A percentile compares a stretch with the other conserved stretches of the same genome.
phyloP scores from a whole-genome alignment of 2,329 filamentous ascomycete species.

The Penicillium sp. region DNA sequence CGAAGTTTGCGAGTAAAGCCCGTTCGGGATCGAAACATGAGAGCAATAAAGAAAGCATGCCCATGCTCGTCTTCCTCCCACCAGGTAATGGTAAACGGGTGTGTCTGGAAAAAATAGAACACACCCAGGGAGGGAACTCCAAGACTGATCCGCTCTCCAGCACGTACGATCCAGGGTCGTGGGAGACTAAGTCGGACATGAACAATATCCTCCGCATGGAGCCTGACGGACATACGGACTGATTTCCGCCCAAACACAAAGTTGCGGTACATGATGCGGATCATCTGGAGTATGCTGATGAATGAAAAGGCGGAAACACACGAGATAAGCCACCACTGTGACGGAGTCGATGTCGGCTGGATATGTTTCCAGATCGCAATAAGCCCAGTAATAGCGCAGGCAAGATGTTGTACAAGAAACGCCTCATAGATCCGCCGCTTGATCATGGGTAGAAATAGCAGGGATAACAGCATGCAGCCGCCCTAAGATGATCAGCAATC shows the following conservation, averaged over 20 bases:
- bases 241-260: slow-evolving; percentile 17
- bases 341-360: background rate
- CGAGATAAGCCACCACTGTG: background rate
- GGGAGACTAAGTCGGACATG: slow-evolving; percentile 18
- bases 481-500: no score
- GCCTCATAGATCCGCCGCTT: slow-evolving; percentile 15
- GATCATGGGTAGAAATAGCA: slow-evolving; percentile 10
- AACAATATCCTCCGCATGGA: slow-evolving; percentile 1
- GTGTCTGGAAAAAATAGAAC: slow-evolving; percentile 30
- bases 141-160: slow-evolving; percentile 29
- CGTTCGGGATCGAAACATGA: slow-evolving; percentile 30
- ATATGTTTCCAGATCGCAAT: slow-evolving; percentile 16
- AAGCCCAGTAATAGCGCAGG: slow-evolving; percentile 9
- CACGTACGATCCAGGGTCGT: slow-evolving; percentile 23
- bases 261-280: slow-evolving; percentile 22
- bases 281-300: slow-evolving; percentile 7
- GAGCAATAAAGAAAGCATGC: slow-evolving; percentile 22
- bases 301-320: slow-evolving; percentile 9
- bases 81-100: slow-evolving; percentile 36
- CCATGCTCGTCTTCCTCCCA: slow-evolving; percentile 26
- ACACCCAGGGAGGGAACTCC: slow-evolving; percentile 25
- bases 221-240: slow-evolving; percentile 1
- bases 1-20: slow-evolving; percentile 28
- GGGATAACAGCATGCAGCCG: slow-evolving; percentile 14
- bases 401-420: slow-evolving; percentile 13